Base-by-base conservation (phyloP, 2,329 filamentous ascomycete genomes). In the Thermothelomyces thermophilus region DNA sequence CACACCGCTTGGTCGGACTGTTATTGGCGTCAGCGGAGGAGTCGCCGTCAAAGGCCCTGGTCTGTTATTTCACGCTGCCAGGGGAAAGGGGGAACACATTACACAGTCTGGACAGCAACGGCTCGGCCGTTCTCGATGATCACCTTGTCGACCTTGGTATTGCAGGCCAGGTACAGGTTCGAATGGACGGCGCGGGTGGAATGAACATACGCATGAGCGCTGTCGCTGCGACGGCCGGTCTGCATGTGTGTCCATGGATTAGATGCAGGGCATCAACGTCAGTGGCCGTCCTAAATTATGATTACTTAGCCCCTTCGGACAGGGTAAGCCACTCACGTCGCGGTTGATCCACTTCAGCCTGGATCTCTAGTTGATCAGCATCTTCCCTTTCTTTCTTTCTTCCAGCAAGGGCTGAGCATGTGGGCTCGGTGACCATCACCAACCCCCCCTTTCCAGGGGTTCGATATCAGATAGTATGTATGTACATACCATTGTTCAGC, bases 331-430 rank as follows among this genome's bases (percentile, higher is more conserved):
- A 54, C 70, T 61, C 59, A 73, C 72, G 58, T 79, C 80, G 52
- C 79, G 77, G 62, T 90, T 90, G 67, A 90, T 90, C 86, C 86
- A 90, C 68, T 90, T 90, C 49, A 90, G 70, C 86, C 48, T 49
- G 19, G 10, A 26, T 5, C 5, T 5, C 24, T 9, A 26, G 24
- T n/a, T n/a, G n/a, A n/a, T n/a, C n/a, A n/a, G n/a, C n/a, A n/a
- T n/a, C n/a, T n/a, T n/a, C n/a, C n/a, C n/a, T n/a, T n/a, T n/a
- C n/a, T n/a, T n/a, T n/a, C n/a, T n/a, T n/a, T n/a, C n/a, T n/a
- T n/a, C n/a, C n/a, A n/a, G n/a, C n/a, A n/a, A n/a, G n/a, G n/a
- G n/a, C n/a, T n/a, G n/a, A n/a, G n/a, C n/a, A n/a, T n/a, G n/a
- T n/a, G n/a, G n/a, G n/a, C n/a, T n/a, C n/a, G n/a, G n/a, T n/a